phyloP scores from a whole-genome alignment of 768 basidiomycete species.

The Suillus subaureus region DNA sequence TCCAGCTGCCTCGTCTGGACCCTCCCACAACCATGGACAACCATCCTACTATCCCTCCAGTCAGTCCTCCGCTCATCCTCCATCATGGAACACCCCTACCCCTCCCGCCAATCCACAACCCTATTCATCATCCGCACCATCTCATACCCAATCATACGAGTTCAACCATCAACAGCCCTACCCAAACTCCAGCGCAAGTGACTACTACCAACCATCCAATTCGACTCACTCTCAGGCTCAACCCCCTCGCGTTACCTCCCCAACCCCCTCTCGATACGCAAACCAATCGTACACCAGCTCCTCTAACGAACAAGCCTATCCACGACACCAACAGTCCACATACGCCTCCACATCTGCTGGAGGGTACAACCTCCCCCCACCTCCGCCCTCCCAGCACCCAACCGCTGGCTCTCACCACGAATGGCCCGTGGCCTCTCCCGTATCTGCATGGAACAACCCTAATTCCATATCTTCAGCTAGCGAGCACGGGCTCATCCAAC shows the following conservation, averaged over 20 bases:
- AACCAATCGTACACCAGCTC: background rate
- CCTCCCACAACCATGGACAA: constrained; percentile 14
- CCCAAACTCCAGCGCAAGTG: background rate
- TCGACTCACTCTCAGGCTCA: background rate
- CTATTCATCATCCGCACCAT: constrained; percentile 5
- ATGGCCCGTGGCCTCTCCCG: constrained; percentile 8
- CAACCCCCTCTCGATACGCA: background rate
- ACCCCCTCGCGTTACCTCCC: background rate
- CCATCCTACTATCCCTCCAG: constrained; percentile 30
- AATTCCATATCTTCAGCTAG: constrained; percentile 17
- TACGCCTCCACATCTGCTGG: background rate
- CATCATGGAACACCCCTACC: constrained; percentile 23
- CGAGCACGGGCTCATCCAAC: constrained; percentile 36
- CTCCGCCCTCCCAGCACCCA: constrained; percentile 17
- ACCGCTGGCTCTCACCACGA: constrained; percentile 11
- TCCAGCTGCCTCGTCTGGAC: constrained; percentile 18
- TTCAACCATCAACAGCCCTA: constrained; percentile 9
- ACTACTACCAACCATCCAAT: constrained; percentile 7
- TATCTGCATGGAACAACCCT: background rate
- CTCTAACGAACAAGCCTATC: background rate
- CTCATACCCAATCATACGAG: constrained; percentile 7
- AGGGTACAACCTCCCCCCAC: constrained; percentile 11
- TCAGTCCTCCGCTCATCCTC: constrained; percentile 23
- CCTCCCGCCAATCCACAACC: constrained; percentile 2
- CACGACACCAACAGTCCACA: background rate